These are phyloP conservation scores for Hyaloscypha variabilis DNA, from an alignment of 495 filamentous ascomycete species.

Conservation along the genomic window DNA sequence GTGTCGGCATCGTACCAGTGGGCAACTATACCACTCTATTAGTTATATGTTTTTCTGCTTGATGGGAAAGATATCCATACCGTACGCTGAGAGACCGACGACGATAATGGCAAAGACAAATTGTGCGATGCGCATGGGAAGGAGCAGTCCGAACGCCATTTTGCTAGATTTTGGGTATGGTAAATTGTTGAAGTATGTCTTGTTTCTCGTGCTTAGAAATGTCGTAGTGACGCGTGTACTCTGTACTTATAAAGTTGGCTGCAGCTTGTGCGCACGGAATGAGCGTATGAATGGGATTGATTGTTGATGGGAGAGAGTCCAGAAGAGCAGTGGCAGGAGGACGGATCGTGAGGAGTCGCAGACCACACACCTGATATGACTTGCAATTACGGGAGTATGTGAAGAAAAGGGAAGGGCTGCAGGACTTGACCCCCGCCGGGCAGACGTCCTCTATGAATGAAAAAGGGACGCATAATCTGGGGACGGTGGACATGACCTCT, in stretches of 20 bases:
- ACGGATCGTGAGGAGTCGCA: slow-evolving; percentile 17
- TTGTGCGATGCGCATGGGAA: slow-evolving; percentile 46
- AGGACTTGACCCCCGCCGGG: background rate
- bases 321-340: slow-evolving; percentile 3
- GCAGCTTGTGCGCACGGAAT: slow-evolving; percentile 30
- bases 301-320: background rate
- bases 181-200: slow-evolving; percentile 8
- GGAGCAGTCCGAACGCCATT: slow-evolving; percentile 29
- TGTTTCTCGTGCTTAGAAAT: background rate
- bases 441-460: slow-evolving; percentile 8
- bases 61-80: slow-evolving; percentile 47
- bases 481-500: slow-evolving; percentile 18
- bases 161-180: slow-evolving; percentile 13
- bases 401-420: background rate
- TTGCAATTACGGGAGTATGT: slow-evolving; percentile 25
- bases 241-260: slow-evolving; percentile 3
- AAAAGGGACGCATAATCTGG: slow-evolving; percentile 23
- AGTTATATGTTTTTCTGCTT: background rate
- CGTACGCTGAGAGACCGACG: slow-evolving; percentile 68
- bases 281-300: slow-evolving; percentile 20
- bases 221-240: background rate
- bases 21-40: slow-evolving; percentile 39
- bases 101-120: slow-evolving; percentile 65
- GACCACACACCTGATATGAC: slow-evolving; percentile 23
- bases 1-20: slow-evolving; percentile 54